These are phyloP conservation scores for Alectoria sarmentosa DNA, from an alignment of 495 filamentous ascomycete genomes.

Conservation along the genomic window DNA sequence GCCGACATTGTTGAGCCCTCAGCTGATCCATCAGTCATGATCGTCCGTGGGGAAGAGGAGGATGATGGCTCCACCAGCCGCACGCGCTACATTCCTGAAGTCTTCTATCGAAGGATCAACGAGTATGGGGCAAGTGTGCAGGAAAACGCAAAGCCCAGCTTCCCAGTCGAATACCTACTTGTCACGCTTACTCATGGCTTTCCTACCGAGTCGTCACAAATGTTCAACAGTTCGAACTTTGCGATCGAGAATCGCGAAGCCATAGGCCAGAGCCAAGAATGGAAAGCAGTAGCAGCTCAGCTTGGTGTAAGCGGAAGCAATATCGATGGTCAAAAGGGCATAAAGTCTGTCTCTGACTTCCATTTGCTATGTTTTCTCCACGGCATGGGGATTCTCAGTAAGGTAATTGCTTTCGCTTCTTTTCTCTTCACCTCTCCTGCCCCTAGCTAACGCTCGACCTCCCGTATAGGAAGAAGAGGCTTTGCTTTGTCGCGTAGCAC, in stretches of 20 bases:
- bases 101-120: slow-evolving; percentile 93
- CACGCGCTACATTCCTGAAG: slow-evolving; percentile 90
- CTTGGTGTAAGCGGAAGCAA: slow-evolving; percentile 47
- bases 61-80: slow-evolving; percentile 63
- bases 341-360: slow-evolving; percentile 77
- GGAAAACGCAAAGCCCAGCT: slow-evolving; percentile 92
- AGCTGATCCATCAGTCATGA: slow-evolving; percentile 87
- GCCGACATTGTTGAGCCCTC: slow-evolving; percentile 94
- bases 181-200: slow-evolving; percentile 97
- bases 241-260: slow-evolving; percentile 85
- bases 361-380: slow-evolving; percentile 87
- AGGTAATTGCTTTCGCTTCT: slow-evolving; percentile 49
- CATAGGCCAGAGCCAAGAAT: slow-evolving; percentile 75
- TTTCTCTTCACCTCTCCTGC: neutral
- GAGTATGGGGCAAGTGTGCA: slow-evolving; percentile 95
- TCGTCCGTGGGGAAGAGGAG: slow-evolving; percentile 87
- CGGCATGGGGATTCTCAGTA: slow-evolving; percentile 68
- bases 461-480: slow-evolving; percentile 73
- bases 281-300: slow-evolving; percentile 52
- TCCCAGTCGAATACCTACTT: slow-evolving; percentile 93
- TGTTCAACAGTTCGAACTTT: slow-evolving; percentile 66
- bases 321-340: slow-evolving; percentile 53
- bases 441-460: slow-evolving; percentile 8
- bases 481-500: slow-evolving; percentile 77
- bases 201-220: slow-evolving; percentile 66